Percentiles rank a stretch among this genome's conserved stretches.
These are phyloP conservation scores for Rutstroemia sp. DNA, from an alignment of 2,329 filamentous ascomycete species.

Conservation along the genomic window DNA sequence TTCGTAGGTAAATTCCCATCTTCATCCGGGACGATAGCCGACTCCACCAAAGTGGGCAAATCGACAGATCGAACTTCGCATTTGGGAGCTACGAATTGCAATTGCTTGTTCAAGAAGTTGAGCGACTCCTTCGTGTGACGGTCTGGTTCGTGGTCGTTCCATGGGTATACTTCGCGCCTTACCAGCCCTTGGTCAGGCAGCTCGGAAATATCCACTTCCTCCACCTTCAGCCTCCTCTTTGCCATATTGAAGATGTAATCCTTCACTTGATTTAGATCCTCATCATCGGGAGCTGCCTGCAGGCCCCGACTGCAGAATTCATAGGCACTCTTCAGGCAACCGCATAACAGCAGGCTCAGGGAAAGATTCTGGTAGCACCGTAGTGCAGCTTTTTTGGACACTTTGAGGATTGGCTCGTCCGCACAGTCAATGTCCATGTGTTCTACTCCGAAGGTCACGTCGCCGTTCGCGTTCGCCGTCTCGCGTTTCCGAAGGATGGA, in stretches of 20 bases:
- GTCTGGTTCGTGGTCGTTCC: conserved; percentile 62
- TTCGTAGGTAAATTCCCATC: conserved; percentile 50
- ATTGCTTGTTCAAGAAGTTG: conserved; percentile 60
- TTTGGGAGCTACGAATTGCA: conserved; percentile 67
- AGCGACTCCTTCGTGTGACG: conserved; percentile 64
- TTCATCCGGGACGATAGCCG: conserved; percentile 42
- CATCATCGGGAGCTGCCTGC: conserved; percentile 45
- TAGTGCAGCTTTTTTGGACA: conserved; percentile 45
- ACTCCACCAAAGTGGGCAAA: conserved; percentile 57
- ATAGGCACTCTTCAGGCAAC: conserved; percentile 60
- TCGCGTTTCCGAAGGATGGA: conserved; percentile 32
- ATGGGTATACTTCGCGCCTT: conserved; percentile 63
- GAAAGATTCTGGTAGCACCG: conserved; percentile 53
- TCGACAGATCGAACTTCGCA: conserved; percentile 71
- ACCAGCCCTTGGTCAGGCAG: conserved; percentile 65
- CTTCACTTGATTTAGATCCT: conserved; percentile 47
- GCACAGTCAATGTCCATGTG: conserved; percentile 27
- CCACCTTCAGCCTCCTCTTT: conserved; percentile 38
- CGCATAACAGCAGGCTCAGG: conserved; percentile 52
- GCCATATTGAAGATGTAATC: conserved; percentile 47
- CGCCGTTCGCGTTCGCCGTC: conserved; percentile 14
- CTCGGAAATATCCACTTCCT: conserved; percentile 41
- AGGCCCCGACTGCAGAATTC: conserved; percentile 59
- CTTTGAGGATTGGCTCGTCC: conserved; percentile 31
- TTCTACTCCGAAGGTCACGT: conserved; percentile 7